A percentile compares a stretch with the other conserved stretches of the same genome.
Conservation (phyloP, 1,284 basidiomycete genomes). For the Heliocybe sulcata region DNA sequence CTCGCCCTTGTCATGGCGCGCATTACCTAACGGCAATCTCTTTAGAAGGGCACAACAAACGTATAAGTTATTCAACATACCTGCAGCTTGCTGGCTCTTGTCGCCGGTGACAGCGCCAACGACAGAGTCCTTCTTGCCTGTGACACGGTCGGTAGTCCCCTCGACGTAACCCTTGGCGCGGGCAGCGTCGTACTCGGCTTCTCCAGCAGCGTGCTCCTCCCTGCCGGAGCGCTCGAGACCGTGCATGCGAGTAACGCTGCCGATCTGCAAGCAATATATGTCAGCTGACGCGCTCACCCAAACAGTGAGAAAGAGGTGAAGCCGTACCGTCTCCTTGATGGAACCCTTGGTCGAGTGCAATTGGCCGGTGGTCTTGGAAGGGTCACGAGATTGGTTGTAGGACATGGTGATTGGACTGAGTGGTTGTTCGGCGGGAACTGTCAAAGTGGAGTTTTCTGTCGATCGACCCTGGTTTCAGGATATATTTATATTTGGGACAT, state of each 20-base stretch:
- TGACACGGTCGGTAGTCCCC: slow-evolving; percentile 25
- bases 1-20: slow-evolving; percentile 53
- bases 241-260: slow-evolving; percentile 20
- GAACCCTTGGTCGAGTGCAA: slow-evolving; percentile 43
- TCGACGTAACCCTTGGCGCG: slow-evolving; percentile 18
- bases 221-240: slow-evolving; percentile 27
- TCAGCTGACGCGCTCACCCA: too few species aligned
- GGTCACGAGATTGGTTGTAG: slow-evolving; percentile 1
- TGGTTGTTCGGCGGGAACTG: background rate
- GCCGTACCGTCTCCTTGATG: slow-evolving; percentile 31
- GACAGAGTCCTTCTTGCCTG: slow-evolving; percentile 38
- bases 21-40: slow-evolving; percentile 33
- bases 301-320: background rate
- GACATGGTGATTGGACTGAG: background rate
- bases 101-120: slow-evolving; percentile 39
- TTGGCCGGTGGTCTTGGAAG: slow-evolving; percentile 47
- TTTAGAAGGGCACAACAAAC: background rate
- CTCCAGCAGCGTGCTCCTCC: slow-evolving; percentile 34
- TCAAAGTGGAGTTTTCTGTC: background rate
- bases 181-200: slow-evolving; percentile 27
- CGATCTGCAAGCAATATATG: slow-evolving; percentile 13
- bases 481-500: too few species aligned
- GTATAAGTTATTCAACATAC: slow-evolving; percentile 10
- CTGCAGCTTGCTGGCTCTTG: slow-evolving; percentile 31
- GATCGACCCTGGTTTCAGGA: too few species aligned